phyloP scores from a whole-genome alignment of 805 yeast genomes.

The Pichia nanzhaoensis region DNA sequence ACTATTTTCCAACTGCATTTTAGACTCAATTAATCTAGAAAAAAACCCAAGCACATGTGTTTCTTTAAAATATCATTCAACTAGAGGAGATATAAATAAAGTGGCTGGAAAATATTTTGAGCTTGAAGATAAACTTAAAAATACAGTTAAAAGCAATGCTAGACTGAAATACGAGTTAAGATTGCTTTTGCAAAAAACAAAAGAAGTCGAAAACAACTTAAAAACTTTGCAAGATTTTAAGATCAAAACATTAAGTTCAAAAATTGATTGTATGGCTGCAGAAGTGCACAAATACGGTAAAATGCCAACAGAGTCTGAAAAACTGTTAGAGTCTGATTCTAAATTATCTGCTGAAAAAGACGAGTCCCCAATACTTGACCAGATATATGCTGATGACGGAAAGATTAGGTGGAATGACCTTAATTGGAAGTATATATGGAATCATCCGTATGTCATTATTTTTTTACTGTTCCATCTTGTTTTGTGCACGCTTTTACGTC shows the following conservation, averaged over 20 bases:
- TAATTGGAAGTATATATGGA: slow-evolving; percentile 9
- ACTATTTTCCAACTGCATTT: background rate
- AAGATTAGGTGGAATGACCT: slow-evolving; percentile 9
- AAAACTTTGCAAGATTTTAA: slow-evolving; percentile 31
- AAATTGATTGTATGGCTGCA: slow-evolving; percentile 10
- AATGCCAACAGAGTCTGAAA: background rate
- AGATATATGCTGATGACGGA: slow-evolving; percentile 8
- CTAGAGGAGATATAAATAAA: slow-evolving; percentile 11
- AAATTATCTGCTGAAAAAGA: no score
- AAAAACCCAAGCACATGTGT: slow-evolving; percentile 6
- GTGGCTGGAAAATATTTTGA: slow-evolving; percentile 22
- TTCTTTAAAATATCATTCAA: background rate
- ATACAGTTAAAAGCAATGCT: slow-evolving; percentile 50
- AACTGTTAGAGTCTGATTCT: no score
- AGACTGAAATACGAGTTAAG: slow-evolving; percentile 61
- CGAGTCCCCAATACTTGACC: slow-evolving; percentile 1
- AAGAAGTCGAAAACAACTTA: slow-evolving; percentile 58
- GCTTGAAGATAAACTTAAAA: slow-evolving; percentile 35
- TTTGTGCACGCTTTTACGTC: slow-evolving; percentile 11
- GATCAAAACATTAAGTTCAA: slow-evolving; percentile 25
- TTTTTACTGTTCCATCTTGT: slow-evolving; percentile 20
- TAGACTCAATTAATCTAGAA: background rate
- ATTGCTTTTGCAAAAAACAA: slow-evolving; percentile 49
- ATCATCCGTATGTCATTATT: slow-evolving; percentile 20
- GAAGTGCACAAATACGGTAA: background rate